These are phyloP conservation scores for Astrephomene gubernaculifera DNA, from an alignment of 139 green algal genomes.

Conservation along the genomic window DNA sequence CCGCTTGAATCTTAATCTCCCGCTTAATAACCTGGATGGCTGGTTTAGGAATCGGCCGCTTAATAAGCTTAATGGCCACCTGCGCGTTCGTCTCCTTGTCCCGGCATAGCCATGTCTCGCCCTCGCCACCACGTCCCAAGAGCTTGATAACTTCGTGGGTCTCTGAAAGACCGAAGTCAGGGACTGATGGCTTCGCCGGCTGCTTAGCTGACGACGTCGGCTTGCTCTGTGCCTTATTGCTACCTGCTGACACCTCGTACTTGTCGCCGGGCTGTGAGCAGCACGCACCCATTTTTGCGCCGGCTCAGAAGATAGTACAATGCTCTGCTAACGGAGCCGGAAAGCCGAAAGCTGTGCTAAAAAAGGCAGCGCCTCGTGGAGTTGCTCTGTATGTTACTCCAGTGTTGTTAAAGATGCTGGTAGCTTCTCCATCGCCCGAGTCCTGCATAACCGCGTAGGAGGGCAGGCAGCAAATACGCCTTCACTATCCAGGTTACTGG, in stretches of 20 bases:
- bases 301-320: not conserved
- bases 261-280: not conserved
- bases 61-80: constrained; percentile 75
- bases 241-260: constrained; percentile 22
- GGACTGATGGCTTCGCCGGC: constrained; percentile 20
- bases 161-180: constrained; percentile 62
- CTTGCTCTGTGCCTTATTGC: not conserved
- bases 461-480: too few species aligned
- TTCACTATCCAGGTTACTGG: too few species aligned
- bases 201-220: not conserved
- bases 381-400: too few species aligned
- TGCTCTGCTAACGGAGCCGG: too few species aligned
- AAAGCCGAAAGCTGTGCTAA: too few species aligned
- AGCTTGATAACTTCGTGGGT: constrained; percentile 65
- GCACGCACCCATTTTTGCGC: constrained; percentile 30
- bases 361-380: too few species aligned
- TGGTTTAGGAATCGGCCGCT: constrained; percentile 69
- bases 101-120: constrained; percentile 68
- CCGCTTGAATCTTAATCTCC: constrained; percentile 76
- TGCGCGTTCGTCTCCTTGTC: constrained; percentile 55
- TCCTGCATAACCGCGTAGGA: too few species aligned
- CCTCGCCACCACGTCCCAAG: constrained; percentile 66
- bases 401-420: too few species aligned
- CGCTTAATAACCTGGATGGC: constrained; percentile 72
- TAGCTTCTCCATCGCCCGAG: too few species aligned